Base-by-base conservation (phyloP, 1,139 yeast genomes). In the Sugiyamaella xylanicola region DNA sequence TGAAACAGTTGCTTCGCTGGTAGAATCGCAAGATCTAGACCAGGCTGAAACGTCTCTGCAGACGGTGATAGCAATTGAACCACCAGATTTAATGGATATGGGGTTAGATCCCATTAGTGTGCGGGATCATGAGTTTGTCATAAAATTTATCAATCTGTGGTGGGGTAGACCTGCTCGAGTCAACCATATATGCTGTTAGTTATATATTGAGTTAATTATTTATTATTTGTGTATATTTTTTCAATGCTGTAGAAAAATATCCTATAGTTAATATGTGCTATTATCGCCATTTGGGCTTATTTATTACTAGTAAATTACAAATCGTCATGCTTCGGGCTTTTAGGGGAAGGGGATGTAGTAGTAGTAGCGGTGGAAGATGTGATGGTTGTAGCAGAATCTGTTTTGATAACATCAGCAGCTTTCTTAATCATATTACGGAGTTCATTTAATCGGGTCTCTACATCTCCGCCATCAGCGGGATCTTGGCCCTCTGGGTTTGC, bases 41-140 rank as follows among this genome's bases (percentile, higher is more conserved):
- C 63, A 48, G 11, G 55, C 36, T 9, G 56, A 41, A 39, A 37
- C 48, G 16, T 39, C 43, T 9, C 35, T 43, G 11, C 53, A 58
- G 41, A 20, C 51, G 55, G 39, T 67, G 64, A 65, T 68, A 79
- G 39, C 82, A 78, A 59, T 74, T 62, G 66, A 64, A 37, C 62
- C 63, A 4, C 57, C 68, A 3, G 93, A 87, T 66, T 68, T 87
- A 54, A 72, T 77, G 16, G 88, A 85, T 55, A 81, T 87, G 86
- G 95, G 90, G 36, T 74, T 87, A 54, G 93, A 87, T 68, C 91
- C 93, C 1, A 82, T 85, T 64, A 79, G 85, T 17, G 61, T 69
- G 8, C 77, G 77, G 29, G 95, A 87, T 68, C 68, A 80, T 41
- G 76, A 75, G 32, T 86, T 87, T 67, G 74, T 86, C 16, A 69